A percentile compares a stretch with the other conserved stretches of the same genome.
Evolutionary conservation across 345 rosid genomes (phyloP).

Genomic region (Chamaenerion angustifolium): DNA sequence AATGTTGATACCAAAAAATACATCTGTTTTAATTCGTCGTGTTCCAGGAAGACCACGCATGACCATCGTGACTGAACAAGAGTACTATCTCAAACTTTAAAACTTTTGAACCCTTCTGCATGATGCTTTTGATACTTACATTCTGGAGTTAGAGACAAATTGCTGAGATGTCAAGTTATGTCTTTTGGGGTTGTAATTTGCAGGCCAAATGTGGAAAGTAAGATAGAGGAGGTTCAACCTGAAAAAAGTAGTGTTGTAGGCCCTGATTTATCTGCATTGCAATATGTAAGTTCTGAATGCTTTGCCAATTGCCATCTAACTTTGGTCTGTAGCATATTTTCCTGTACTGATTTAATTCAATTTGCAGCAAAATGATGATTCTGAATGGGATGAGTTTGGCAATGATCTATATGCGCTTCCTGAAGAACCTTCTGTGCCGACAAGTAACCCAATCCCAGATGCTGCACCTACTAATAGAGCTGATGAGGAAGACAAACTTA

Average conservation of each 20-base stretch:
- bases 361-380: conserved; percentile 48
- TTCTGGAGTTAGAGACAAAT: not conserved
- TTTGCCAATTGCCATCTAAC: not conserved
- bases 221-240: conserved; percentile 32
- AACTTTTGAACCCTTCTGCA: conserved; percentile 10
- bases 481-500: conserved; percentile 91
- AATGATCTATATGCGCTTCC: conserved; percentile 86
- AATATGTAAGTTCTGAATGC: conserved; percentile 39
- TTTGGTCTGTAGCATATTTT: not conserved
- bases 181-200: conserved; percentile 19
- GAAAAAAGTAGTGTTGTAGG: conserved; percentile 35
- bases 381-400: conserved; percentile 95
- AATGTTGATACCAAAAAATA: conserved; percentile 89
- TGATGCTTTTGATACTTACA: conserved; percentile 5
- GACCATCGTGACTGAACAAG: conserved; percentile 77
- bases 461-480: conserved; percentile 50
- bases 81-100: conserved; percentile 61
- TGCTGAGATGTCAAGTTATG: not conserved
- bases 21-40: conserved; percentile 91
- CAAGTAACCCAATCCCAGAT: conserved; percentile 35
- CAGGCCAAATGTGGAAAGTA: conserved; percentile 57
- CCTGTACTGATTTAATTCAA: conserved; percentile 3
- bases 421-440: conserved; percentile 40
- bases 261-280: conserved; percentile 37
- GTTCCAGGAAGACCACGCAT: conserved; percentile 97